These are phyloP conservation scores for Powellomyces hirtus DNA, from an alignment of 192 early-diverging fungal species.

Conservation along the genomic window DNA sequence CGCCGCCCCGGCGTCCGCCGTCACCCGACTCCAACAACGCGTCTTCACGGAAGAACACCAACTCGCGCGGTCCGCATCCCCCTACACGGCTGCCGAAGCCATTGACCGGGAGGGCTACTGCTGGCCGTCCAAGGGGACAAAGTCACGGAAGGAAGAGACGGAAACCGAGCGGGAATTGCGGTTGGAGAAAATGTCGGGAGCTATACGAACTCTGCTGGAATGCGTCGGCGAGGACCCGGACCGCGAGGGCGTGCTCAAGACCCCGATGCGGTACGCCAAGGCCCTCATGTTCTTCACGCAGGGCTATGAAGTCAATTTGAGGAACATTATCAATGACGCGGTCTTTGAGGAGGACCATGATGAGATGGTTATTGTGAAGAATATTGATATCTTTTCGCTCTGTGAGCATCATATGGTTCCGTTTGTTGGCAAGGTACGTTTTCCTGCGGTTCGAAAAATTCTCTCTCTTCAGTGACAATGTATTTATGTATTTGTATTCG, in stretches of 20 bases:
- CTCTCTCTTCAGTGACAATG: too few species aligned
- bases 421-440: constrained; percentile 96
- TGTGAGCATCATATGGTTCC: constrained; percentile 99
- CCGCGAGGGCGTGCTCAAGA: constrained; percentile 92
- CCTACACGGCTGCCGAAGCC: constrained; percentile 29
- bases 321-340: constrained; percentile 89
- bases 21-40: not conserved
- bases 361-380: constrained; percentile 99
- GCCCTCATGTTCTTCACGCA: constrained; percentile 97
- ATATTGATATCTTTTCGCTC: constrained; percentile 93
- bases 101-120: constrained; percentile 38
- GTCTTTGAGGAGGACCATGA: constrained; percentile 99
- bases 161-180: constrained; percentile 68
- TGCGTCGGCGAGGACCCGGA: constrained; percentile 93
- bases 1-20: not conserved
- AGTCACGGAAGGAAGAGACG: constrained; percentile 75
- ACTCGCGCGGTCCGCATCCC: constrained; percentile 12
- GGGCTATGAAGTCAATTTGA: constrained; percentile 93
- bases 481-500: too few species aligned
- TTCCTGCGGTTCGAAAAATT: too few species aligned
- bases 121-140: constrained; percentile 70
- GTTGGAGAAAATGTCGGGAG: constrained; percentile 74
- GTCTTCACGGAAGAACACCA: not conserved
- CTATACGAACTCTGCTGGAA: constrained; percentile 84
- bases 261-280: constrained; percentile 94